phyloP scores from a whole-genome alignment of 805 yeast genomes.

The Metschnikowia borealis region DNA sequence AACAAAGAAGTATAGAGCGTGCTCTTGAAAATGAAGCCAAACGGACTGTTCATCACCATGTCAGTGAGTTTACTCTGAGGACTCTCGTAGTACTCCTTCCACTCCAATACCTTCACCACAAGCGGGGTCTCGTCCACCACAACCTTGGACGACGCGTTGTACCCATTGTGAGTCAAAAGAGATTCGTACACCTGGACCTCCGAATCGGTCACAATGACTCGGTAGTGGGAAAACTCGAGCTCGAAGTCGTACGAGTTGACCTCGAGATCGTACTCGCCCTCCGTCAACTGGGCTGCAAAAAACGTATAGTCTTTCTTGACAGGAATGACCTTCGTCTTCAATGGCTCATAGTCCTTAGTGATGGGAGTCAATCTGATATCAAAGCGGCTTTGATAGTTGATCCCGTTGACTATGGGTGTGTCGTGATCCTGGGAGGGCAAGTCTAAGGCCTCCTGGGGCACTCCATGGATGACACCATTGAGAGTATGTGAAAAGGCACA shows the following conservation, averaged over 20 bases:
- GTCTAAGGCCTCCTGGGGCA: conserved; percentile 24
- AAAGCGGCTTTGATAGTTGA: conserved; percentile 32
- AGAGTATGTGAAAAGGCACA: neutral
- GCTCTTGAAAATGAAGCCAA: conserved; percentile 39
- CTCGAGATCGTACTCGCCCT: conserved; percentile 33
- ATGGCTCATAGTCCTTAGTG: neutral
- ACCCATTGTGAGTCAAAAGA: conserved; percentile 13
- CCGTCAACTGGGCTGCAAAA: conserved; percentile 18
- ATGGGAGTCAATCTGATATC: conserved; percentile 21
- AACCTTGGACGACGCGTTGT: conserved; percentile 19
- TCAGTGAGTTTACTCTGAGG: conserved; percentile 27
- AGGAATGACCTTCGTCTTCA: conserved; percentile 4
- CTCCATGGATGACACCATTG: conserved; percentile 5
- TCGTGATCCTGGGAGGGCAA: conserved; percentile 5
- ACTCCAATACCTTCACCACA: conserved; percentile 16
- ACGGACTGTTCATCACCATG: conserved; percentile 37
- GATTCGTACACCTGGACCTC: conserved; percentile 24
- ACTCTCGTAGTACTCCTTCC: conserved; percentile 33
- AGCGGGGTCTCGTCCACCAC: conserved; percentile 20
- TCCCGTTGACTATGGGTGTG: conserved; percentile 29
- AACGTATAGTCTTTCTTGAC: conserved; percentile 28
- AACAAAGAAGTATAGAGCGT: conserved; percentile 34
- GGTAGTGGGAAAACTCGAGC: conserved; percentile 23
- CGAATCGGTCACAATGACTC: conserved; percentile 22
- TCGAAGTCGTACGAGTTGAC: conserved; percentile 36